Conservation (phyloP, 2,329 filamentous ascomycete species). For the Apiospora pterosperma region DNA sequence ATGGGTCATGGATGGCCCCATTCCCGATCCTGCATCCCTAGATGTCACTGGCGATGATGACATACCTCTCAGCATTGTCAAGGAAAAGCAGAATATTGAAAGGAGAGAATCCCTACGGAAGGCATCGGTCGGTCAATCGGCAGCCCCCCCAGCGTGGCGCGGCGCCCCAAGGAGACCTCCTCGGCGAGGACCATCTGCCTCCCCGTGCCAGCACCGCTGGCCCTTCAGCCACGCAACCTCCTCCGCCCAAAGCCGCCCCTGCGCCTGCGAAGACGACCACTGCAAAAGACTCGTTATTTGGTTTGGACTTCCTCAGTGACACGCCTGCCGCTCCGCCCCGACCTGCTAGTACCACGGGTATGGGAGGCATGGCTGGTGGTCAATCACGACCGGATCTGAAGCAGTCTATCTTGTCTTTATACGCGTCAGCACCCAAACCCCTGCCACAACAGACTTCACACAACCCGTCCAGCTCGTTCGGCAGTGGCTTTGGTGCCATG, state of each 20-base stretch:
- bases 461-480: conserved; percentile 60
- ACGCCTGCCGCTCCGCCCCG: conserved; percentile 67
- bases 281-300: conserved; percentile 85
- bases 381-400: conserved; percentile 90
- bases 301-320: conserved; percentile 86
- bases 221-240: conserved; percentile 50
- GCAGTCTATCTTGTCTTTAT: conserved; percentile 94
- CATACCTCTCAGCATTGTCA: conserved; percentile 59
- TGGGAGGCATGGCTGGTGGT: conserved; percentile 52
- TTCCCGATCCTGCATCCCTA: conserved; percentile 86
- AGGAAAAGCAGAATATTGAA: conserved; percentile 63
- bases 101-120: conserved; percentile 59
- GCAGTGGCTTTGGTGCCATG: conserved; percentile 64
- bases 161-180: conserved; percentile 68
- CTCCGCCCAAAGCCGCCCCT: conserved; percentile 59
- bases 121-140: conserved; percentile 47
- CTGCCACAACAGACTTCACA: conserved; percentile 48
- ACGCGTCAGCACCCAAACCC: conserved; percentile 80
- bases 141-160: conserved; percentile 27
- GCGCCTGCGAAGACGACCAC: conserved; percentile 66
- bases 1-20: conserved; percentile 98
- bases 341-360: conserved; percentile 76
- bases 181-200: conserved; percentile 70
- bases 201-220: conserved; percentile 73
- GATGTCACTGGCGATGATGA: conserved; percentile 86